Evolutionary conservation across 495 filamentous ascomycete species (phyloP).

Genomic region (Talaromyces borbonicus): DNA sequence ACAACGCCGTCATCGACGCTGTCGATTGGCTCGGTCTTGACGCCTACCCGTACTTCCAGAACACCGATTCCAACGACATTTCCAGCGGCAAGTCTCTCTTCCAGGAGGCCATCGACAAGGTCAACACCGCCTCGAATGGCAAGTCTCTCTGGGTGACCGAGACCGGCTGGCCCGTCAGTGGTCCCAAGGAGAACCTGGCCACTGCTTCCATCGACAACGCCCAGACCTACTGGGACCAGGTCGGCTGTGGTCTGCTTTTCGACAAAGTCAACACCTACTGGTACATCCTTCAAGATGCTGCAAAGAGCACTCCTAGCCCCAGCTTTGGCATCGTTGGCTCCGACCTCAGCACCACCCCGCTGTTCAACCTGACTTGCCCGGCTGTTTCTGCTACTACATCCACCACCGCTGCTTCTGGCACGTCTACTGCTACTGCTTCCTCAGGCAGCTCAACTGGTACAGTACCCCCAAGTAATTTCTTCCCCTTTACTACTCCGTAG

Average conservation of each 20-base stretch:
- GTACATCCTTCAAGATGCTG: slow-evolving; percentile 62
- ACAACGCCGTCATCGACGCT: slow-evolving; percentile 57
- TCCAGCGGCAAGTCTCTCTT: slow-evolving; percentile 51
- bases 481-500: not conserved
- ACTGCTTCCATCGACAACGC: slow-evolving; percentile 59
- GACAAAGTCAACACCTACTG: slow-evolving; percentile 62
- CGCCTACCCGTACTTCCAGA: slow-evolving; percentile 67
- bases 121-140: slow-evolving; percentile 44
- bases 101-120: slow-evolving; percentile 48
- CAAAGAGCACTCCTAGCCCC: slow-evolving; percentile 43
- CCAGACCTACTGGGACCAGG: slow-evolving; percentile 66
- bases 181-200: slow-evolving; percentile 48
- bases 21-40: slow-evolving; percentile 74
- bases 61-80: slow-evolving; percentile 57
- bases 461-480: not conserved
- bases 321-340: slow-evolving; percentile 58
- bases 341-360: slow-evolving; percentile 44
- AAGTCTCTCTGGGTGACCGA: slow-evolving; percentile 86
- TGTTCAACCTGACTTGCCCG: slow-evolving; percentile 56
- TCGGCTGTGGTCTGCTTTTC: slow-evolving; percentile 59
- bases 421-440: slow-evolving; percentile 7
- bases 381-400: slow-evolving; percentile 15
- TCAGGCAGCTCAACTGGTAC: slow-evolving; percentile 4
- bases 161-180: slow-evolving; percentile 77
- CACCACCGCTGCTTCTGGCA: slow-evolving; percentile 8